These are phyloP conservation scores for Pythium biforme DNA, from an alignment of 352 stramenopile genomes.

Conservation along the genomic window DNA sequence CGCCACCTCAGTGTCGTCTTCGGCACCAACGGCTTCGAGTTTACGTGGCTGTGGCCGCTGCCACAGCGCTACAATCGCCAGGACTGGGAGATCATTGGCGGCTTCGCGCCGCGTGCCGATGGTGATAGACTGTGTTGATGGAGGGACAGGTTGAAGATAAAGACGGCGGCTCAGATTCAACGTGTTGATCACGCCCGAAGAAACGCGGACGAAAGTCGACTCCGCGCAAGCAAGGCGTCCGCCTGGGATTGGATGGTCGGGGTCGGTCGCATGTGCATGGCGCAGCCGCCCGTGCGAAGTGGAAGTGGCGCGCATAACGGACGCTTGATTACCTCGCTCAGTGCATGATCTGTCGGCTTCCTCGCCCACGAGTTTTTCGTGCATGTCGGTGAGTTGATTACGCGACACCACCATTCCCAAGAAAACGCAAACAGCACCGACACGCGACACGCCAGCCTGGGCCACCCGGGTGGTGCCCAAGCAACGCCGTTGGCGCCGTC, in stretches of 20 bases:
- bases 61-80: slow-evolving; percentile 41
- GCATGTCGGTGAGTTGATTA: slow-evolving; percentile 8
- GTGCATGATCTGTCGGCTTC: background rate
- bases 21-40: slow-evolving; percentile 63
- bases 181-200: background rate
- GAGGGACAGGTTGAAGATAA: background rate
- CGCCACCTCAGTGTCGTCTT: slow-evolving; percentile 77
- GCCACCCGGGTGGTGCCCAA: background rate
- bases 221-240: background rate
- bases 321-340: background rate
- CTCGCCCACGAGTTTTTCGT: background rate
- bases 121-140: background rate
- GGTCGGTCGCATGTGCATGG: no score
- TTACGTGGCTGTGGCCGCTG: slow-evolving; percentile 62
- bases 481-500: background rate
- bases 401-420: slow-evolving; percentile 11
- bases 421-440: slow-evolving; percentile 11
- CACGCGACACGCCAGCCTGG: slow-evolving; percentile 13
- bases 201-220: background rate
- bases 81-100: slow-evolving; percentile 54
- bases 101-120: slow-evolving; percentile 1
- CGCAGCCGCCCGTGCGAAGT: background rate
- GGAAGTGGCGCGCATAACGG: background rate
- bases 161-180: background rate
- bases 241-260: background rate